Conservation (phyloP, 495 filamentous ascomycete genomes). For the Penicillium chermesinum region DNA sequence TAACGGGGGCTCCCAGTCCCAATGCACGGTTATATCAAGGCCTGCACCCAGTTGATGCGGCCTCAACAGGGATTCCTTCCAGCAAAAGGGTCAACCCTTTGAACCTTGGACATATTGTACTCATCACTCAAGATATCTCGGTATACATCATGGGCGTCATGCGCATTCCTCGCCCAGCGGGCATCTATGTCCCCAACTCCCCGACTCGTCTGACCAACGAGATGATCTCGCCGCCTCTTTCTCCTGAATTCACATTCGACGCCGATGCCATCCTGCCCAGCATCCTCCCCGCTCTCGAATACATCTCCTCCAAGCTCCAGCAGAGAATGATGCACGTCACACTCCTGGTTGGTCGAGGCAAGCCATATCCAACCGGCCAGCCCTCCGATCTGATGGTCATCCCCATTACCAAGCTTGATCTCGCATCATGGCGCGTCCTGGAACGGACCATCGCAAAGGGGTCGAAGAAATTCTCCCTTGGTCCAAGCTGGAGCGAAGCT, state of each 20-base stretch:
- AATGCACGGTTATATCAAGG: conserved; percentile 15
- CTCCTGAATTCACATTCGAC: conserved; percentile 40
- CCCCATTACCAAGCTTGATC: conserved; percentile 39
- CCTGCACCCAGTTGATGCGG: neutral
- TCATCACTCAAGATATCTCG: neutral
- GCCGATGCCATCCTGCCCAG: conserved; percentile 37
- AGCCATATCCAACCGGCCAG: conserved; percentile 40
- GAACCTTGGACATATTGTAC: neutral
- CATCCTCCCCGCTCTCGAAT: conserved; percentile 43
- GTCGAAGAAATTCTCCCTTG: conserved; percentile 39
- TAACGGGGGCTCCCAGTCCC: neutral
- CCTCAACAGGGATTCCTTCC: neutral
- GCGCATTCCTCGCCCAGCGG: conserved; percentile 38
- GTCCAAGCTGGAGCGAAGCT: conserved; percentile 41
- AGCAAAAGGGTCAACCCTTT: no score
- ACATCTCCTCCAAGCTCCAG: conserved; percentile 44
- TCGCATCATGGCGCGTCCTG: conserved; percentile 31
- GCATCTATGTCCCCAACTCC: conserved; percentile 37
- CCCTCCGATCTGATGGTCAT: conserved; percentile 43
- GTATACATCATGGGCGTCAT: conserved; percentile 37
- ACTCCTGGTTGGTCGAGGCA: conserved; percentile 43
- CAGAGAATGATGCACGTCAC: conserved; percentile 45
- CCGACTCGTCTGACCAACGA: conserved; percentile 35
- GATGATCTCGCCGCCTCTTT: conserved; percentile 44
- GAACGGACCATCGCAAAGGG: conserved; percentile 39